phyloP scores from a whole-genome alignment of 2,329 filamentous ascomycete genomes.

The Colletotrichum horii region DNA sequence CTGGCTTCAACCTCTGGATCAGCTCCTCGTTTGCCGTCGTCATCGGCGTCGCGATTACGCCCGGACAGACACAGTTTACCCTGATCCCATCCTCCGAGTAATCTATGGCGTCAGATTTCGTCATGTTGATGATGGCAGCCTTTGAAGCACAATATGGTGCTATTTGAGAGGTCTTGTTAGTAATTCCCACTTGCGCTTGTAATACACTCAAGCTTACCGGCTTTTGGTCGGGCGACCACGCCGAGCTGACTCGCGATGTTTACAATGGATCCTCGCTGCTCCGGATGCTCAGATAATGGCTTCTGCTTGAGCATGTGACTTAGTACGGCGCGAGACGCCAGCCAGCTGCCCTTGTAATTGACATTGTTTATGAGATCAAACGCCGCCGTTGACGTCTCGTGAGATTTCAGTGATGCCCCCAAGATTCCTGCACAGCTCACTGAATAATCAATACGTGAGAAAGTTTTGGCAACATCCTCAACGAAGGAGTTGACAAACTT shows the following conservation, averaged over 20 bases:
- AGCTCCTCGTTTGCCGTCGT: constrained; percentile 45
- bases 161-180: constrained; percentile 24
- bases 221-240: constrained; percentile 49
- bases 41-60: constrained; percentile 62
- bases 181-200: neutral
- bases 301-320: constrained; percentile 51
- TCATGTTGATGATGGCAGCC: constrained; percentile 63
- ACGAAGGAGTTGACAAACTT: constrained; percentile 44
- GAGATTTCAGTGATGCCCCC: constrained; percentile 43
- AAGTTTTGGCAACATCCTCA: constrained; percentile 33
- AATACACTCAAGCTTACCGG: constrained; percentile 36
- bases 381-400: constrained; percentile 49
- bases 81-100: constrained; percentile 49
- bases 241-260: constrained; percentile 60
- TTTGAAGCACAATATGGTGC: constrained; percentile 64
- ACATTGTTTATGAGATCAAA: constrained; percentile 60
- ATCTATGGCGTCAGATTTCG: constrained; percentile 60
- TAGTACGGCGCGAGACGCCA: constrained; percentile 49
- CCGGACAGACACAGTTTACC: constrained; percentile 68
- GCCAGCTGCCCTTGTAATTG: constrained; percentile 59
- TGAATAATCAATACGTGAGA: constrained; percentile 58
- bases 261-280: constrained; percentile 52
- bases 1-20: constrained; percentile 41
- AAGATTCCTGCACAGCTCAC: constrained; percentile 62
- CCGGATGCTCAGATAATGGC: constrained; percentile 41